Evolutionary conservation across 1,284 basidiomycete species (phyloP), one percentile per base, ranked within the genome.

Genomic region (Prillingera fragicola): DNA sequence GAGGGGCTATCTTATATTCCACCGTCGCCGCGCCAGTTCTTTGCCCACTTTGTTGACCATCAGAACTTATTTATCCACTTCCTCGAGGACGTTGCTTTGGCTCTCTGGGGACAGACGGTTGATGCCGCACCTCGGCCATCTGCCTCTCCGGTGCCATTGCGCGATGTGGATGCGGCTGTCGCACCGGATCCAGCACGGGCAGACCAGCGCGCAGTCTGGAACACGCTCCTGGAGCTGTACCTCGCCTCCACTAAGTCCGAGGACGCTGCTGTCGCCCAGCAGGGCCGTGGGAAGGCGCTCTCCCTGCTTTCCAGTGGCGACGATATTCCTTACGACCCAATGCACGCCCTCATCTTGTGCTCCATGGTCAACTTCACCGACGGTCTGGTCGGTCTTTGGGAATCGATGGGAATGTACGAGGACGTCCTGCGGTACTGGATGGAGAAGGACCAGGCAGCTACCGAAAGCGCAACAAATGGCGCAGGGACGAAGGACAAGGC

Each of bases 11-110:
- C 61, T 10, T 73, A 73, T 43, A 78, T 80, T 48, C 76, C 81
- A 0, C 86, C 89, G 0, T 89, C 89, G 0, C 90, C 92, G 0
- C 77, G 83, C 1, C 75, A 85, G 24, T 96, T 90, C 69, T 97
- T 97, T 61, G 83, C 92, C 0, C 89, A 95, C 67, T 98, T 96
- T 56, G 84, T 96, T 31, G 87, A 92, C 57, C 88, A 94, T 60
- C 82, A 84, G 48, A 76, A 76, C 2, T 80, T 87, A 42, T 94
- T 98, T 57, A 77, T 87, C 28, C 76, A 79, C 2, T 98, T 97
- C 69, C 77, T 98, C 7, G 92, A 98, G 73, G 82, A 82, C 1
- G 84, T 97, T 12, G 87, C 89, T 0, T 64, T 75, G 33, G 77
- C 80, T 17, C 76, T 90, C 12, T 97, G 89, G 88, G 80, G 80